Evolutionary conservation across 306 rosid species (phyloP), one percentile per base, ranked within the genome.

Genomic region (Lotus japonicus): DNA sequence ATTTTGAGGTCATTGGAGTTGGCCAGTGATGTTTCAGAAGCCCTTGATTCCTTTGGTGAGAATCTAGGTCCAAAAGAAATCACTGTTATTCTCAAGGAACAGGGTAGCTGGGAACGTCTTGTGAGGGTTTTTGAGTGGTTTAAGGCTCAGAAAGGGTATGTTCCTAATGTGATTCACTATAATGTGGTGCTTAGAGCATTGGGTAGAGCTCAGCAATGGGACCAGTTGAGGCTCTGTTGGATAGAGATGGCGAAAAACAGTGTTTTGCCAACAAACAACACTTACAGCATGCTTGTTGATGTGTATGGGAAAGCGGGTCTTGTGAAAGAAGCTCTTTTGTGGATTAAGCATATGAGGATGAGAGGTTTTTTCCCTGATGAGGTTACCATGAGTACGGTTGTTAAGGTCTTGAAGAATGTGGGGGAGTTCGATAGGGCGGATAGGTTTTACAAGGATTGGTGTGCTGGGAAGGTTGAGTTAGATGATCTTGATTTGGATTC

Each of bases 241-340:
- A 59, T 79, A 28, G 92, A 94, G 35, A 90, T 94, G 99, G 96
- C 95, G 0, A 82, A 81, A 46, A 85, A 58, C 6, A 64, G 87
- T 9, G 85, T 94, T 35, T 64, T 66, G 16, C 96, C 99, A 0
- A 77, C 92, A 0, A 90, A 84, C 66, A 81, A 85, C 75, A 94
- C 97, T 0, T 94, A 94, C 48, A 82, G 89, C 12, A 85, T 83
- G 90, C 97, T 94, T 2, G 85, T 94, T 23, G 90, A 90, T 78
- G 97, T 87, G 52, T 90, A 85, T 74, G 95, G 95, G 2, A 90
- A 86, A 83, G 96, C 87, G 0, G 97, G 97, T 19, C 89, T 88
- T 16, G 88, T 83, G 4, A 84, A 77, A 70, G 99, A 94, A 73
- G 83, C 99, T 1, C 85, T 90, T 74, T 77, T 90, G 79, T 94